phyloP scores from a whole-genome alignment of 441 rosid species.

The Lepidium campestre region DNA sequence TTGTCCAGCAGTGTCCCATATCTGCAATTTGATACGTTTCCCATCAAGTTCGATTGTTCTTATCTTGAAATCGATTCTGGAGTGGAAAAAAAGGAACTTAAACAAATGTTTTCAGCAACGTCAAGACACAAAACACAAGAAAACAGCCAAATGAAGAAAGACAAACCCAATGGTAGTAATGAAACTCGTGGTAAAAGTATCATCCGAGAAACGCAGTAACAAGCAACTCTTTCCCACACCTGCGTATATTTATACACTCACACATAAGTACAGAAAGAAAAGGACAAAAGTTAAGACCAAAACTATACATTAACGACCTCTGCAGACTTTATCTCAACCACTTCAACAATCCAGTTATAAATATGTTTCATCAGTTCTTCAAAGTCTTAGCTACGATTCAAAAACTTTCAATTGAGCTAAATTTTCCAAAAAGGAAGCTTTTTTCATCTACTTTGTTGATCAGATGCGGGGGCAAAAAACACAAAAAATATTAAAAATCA shows the following conservation, averaged over 20 bases:
- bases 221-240: slow-evolving; percentile 88
- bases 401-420: not conserved
- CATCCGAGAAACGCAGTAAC: slow-evolving; percentile 75
- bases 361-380: not conserved
- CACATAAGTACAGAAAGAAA: not conserved
- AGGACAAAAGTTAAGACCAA: not conserved
- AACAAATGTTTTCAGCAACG: not conserved
- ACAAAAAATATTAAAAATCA: not conserved
- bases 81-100: not conserved
- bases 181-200: slow-evolving; percentile 81
- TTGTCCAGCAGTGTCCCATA: slow-evolving; percentile 60
- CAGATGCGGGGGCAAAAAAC: not conserved
- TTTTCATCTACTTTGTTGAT: not conserved
- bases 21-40: slow-evolving; percentile 51
- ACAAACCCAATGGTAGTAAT: slow-evolving; percentile 73
- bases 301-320: not conserved
- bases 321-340: not conserved
- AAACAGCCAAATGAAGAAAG: not conserved
- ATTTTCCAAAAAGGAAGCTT: not conserved
- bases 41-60: slow-evolving; percentile 51
- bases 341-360: not conserved
- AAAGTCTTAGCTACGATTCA: not conserved
- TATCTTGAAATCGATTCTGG: slow-evolving; percentile 49
- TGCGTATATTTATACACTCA: slow-evolving; percentile 8
- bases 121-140: not conserved